Conservation (phyloP, 2,329 filamentous ascomycete species). For the Fusarium verticillioides region DNA sequence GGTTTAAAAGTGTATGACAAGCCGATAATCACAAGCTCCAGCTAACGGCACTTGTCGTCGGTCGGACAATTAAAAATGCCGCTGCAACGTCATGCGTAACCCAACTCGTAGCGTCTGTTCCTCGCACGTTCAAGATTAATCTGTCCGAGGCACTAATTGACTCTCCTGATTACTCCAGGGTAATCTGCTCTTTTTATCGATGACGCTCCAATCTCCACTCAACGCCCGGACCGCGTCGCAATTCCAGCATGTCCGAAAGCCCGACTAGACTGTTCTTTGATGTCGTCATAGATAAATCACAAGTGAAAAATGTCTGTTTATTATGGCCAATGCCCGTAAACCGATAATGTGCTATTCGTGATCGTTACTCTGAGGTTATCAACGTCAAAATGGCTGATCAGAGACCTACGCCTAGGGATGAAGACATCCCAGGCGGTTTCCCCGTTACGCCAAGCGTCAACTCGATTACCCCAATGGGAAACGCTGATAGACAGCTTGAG, state of each 20-base stretch:
- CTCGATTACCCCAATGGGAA: conserved; percentile 19
- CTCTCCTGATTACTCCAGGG: background rate
- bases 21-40: background rate
- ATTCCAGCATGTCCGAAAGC: conserved; percentile 28
- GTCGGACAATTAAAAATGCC: conserved; percentile 11
- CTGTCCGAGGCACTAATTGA: background rate
- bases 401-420: conserved; percentile 37
- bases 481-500: conserved; percentile 18
- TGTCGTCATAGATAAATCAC: conserved; percentile 35
- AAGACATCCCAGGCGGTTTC: conserved; percentile 44
- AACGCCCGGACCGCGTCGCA: conserved; percentile 9
- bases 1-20: background rate
- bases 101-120: background rate
- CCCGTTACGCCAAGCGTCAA: conserved; percentile 39
- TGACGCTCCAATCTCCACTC: conserved; percentile 24
- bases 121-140: background rate
- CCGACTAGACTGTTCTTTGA: conserved; percentile 4
- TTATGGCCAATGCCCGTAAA: background rate
- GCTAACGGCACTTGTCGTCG: background rate
- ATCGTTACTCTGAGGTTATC: background rate
- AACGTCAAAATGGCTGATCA: conserved; percentile 30
- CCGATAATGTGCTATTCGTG: too few relatives aligned
- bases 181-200: background rate
- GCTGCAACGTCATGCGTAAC: conserved; percentile 6
- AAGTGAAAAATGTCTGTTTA: background rate